Conservation (phyloP, 108 stramenopile species). For the Skeletonema menzelii region DNA sequence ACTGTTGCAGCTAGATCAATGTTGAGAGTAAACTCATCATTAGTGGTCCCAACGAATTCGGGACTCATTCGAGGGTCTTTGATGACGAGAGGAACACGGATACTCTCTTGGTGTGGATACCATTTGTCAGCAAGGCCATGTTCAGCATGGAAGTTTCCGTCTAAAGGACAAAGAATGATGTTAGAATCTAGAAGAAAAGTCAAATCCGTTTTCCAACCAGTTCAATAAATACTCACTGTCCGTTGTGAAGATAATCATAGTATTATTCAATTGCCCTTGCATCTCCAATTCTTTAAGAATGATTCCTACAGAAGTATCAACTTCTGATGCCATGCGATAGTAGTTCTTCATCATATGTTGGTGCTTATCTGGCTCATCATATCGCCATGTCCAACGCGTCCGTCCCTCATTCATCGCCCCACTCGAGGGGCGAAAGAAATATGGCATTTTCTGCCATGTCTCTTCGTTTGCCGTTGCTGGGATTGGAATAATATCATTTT, state of each 20-base stretch:
- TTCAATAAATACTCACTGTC: constrained; percentile 49
- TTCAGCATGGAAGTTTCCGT: constrained; percentile 56
- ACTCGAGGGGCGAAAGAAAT: constrained; percentile 51
- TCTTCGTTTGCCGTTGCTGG: constrained; percentile 54
- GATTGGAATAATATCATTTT: constrained; percentile 56
- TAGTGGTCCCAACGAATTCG: constrained; percentile 45
- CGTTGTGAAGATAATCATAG: constrained; percentile 72
- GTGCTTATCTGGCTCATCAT: constrained; percentile 58
- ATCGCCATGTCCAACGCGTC: constrained; percentile 63
- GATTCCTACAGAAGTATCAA: constrained; percentile 62
- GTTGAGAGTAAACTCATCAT: constrained; percentile 66
- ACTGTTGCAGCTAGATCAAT: constrained; percentile 72
- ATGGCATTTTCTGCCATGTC: constrained; percentile 54
- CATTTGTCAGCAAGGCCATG: constrained; percentile 82
- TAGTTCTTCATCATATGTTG: constrained; percentile 77
- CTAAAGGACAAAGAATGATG: background rate
- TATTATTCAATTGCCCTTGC: constrained; percentile 57
- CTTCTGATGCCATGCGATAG: constrained; percentile 81
- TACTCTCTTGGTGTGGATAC: constrained; percentile 74
- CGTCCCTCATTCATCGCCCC: constrained; percentile 80
- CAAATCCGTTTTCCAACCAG: background rate
- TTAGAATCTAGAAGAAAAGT: background rate
- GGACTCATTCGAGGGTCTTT: constrained; percentile 68
- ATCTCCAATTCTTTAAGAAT: constrained; percentile 50
- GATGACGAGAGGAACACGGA: constrained; percentile 71